Evolutionary conservation across 2,329 filamentous ascomycete genomes (phyloP), one percentile per base, ranked within the genome.

Genomic region (Byssochlamys sp.): DNA sequence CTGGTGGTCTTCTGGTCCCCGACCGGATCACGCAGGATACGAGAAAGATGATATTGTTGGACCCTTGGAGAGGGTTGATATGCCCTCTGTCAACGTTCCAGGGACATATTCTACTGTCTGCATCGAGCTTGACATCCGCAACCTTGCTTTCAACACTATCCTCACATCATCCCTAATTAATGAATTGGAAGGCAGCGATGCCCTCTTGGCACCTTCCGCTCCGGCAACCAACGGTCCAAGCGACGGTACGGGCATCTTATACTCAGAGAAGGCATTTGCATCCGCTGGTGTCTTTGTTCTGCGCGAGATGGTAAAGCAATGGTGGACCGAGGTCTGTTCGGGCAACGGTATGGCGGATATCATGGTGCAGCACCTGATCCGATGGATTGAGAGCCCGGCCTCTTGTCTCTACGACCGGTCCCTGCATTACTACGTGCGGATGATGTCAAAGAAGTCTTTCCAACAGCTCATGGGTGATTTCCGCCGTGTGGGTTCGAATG

Each of bases 401-500:
- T 96, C 91, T 0, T 96, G 92, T 75, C 85, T 99, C 58, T 99
- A 97, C 70, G 95, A 99, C 73, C 85, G 89, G 3, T 90, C 91
- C 4, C 75, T 99, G 62, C 91, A 97, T 69, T 94, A 96, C 77
- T 97, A 99, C 68, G 91, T 99, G 56, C 92, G 96, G 72, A 94
- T 96, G 84, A 95, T 99, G 88, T 96, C 91, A 33, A 88, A 90
- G 63, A 99, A 99, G 73, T 94, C 95, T 0, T 89, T 99, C 63
- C 89, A 96, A 69, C 92, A 97, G 73, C 83, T 99, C 35, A 96
- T 99, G 88, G 89, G 87, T 0, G 94, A 99, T 70, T 99, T 99
- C 77, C 86, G 91, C 59, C 87, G 92, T 10, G 92, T 99, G 1
- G 94, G 94, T 1, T 96, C 91, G 0, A 90, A 96, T 65, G 87